A percentile compares a stretch with the other conserved stretches of the same genome.
These are phyloP conservation scores for Nothopassalora personata DNA, from an alignment of 2,329 filamentous ascomycete genomes.

Conservation along the genomic window DNA sequence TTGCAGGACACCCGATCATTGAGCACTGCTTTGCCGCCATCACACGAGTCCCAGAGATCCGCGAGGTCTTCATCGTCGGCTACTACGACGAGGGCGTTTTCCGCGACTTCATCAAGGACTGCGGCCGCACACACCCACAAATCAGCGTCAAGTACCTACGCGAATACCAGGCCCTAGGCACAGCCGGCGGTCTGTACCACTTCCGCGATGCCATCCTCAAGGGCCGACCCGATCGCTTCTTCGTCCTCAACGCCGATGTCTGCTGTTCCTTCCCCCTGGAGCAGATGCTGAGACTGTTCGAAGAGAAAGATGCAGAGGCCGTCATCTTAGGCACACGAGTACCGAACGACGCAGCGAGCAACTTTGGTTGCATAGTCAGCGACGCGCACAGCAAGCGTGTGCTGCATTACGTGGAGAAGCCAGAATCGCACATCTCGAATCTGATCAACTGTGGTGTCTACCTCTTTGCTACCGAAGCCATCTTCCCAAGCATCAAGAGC, in stretches of 20 bases:
- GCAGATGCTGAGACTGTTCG: slow-evolving; percentile 92
- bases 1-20: slow-evolving; percentile 96
- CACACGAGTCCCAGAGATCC: slow-evolving; percentile 82
- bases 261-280: slow-evolving; percentile 96
- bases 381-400: slow-evolving; percentile 91
- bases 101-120: slow-evolving; percentile 95
- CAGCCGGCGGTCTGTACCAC: slow-evolving; percentile 94
- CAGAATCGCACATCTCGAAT: slow-evolving; percentile 94
- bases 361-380: slow-evolving; percentile 97
- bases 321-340: slow-evolving; percentile 92
- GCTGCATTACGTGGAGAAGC: slow-evolving; percentile 98
- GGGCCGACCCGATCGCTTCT: slow-evolving; percentile 87
- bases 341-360: slow-evolving; percentile 81
- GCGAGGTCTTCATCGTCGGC: slow-evolving; percentile 95
- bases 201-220: slow-evolving; percentile 99
- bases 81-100: slow-evolving; percentile 98
- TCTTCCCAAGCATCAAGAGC: slow-evolving; percentile 90
- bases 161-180: slow-evolving; percentile 94
- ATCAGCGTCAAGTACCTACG: slow-evolving; percentile 91
- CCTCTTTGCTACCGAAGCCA: slow-evolving; percentile 89
- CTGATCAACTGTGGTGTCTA: slow-evolving; percentile 99
- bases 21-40: slow-evolving; percentile 94
- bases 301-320: slow-evolving; percentile 92
- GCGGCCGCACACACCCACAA: slow-evolving; percentile 75
- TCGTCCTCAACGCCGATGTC: slow-evolving; percentile 95